Evolutionary conservation across 306 rosid species (phyloP), one percentile per base, ranked within the genome.

Genomic region (Mimosa pudica): DNA sequence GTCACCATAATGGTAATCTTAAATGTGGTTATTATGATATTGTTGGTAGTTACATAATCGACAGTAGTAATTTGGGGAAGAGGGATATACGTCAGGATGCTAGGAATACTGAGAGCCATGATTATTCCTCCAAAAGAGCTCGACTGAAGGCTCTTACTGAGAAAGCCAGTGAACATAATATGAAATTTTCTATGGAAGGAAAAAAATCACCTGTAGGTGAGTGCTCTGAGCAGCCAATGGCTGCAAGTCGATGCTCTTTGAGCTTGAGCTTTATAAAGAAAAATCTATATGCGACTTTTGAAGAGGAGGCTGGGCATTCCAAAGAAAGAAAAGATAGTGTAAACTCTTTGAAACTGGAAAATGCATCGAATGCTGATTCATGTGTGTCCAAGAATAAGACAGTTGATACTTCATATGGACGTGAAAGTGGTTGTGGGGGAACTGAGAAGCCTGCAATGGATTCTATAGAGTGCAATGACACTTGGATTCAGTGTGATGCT

Each of bases 401-500:
- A 65, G 86, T 57, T 85, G 86, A 71, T 72, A 18, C 64, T 47
- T 81, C 88, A n/a, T 10, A 80, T 74, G 84, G 86, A 78, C 47
- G 61, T 82, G 82, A 75, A 70, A 79, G 84, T 70, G 77, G 58
- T 82, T 71, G 70, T 60, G 83, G 81, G 86, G 51, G 41, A 75
- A 47, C 71, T 52, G 69, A 83, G 79, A 80, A 83, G 48, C 72
- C 61, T 82, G 44, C 60, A 61, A 82, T 44, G 3, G 81, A 89
- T 67, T 30, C 68, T 66, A 70, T 74, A n/a, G 90, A 87, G 80
- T 54, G 20, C 74, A 87, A 82, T 20, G 98, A 95, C 72, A 92
- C 88, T 1, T 95, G 98, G 98, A 92, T 91, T 79, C 98, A 95
- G 82, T 95, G 98, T 73, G 98, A 92, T 88, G 89, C 91, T 74